A percentile compares a stretch with the other conserved stretches of the same genome.
These are phyloP conservation scores for Cornus florida DNA, from an alignment of 148 eudicot species.

Conservation along the genomic window DNA sequence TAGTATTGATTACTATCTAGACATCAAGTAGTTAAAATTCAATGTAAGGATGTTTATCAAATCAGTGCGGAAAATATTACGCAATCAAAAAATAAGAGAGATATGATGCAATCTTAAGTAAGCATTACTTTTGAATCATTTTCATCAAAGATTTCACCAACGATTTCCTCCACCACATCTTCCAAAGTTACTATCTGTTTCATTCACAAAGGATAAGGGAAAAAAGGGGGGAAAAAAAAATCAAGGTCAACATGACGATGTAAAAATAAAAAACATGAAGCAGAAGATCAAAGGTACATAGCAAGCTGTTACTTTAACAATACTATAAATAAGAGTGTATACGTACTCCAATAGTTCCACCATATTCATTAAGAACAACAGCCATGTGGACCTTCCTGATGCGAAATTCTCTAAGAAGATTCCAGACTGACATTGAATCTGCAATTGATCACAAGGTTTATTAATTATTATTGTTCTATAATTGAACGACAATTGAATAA, in stretches of 20 bases:
- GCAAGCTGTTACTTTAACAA: not conserved
- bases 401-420: constrained; percentile 97
- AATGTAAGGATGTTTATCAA: not conserved
- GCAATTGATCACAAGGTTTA: constrained; percentile 18
- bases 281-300: not conserved
- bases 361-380: constrained; percentile 95
- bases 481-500: not conserved
- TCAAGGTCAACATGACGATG: not conserved
- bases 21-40: not conserved
- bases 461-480: not conserved
- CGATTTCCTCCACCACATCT: constrained; percentile 99
- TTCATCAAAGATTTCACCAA: constrained; percentile 97
- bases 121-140: constrained; percentile 84
- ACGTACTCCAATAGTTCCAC: constrained; percentile 98
- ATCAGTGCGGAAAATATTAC: not conserved
- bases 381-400: constrained; percentile 99
- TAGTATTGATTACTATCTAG: not conserved
- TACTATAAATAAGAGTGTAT: not conserved
- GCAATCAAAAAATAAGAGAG: not conserved
- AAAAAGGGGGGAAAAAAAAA: not conserved
- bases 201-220: constrained; percentile 17
- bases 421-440: constrained; percentile 99
- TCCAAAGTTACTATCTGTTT: constrained; percentile 91
- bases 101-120: not conserved
- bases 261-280: not conserved